phyloP scores from a whole-genome alignment of 768 basidiomycete species.

The Dioszegia aurantiaca region DNA sequence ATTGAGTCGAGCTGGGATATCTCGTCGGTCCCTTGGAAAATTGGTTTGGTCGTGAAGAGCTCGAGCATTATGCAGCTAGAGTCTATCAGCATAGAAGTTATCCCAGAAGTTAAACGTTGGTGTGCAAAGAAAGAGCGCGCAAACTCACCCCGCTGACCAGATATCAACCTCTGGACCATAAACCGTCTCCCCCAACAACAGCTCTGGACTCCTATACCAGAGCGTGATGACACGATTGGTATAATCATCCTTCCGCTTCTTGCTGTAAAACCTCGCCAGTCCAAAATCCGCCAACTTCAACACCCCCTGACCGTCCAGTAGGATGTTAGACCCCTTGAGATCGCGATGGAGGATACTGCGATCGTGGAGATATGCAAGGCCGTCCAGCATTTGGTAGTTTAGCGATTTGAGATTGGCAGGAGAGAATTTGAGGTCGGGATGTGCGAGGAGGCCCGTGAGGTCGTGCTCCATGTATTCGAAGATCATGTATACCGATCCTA shows the following conservation, averaged over 20 bases:
- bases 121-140: background rate
- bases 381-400: constrained; percentile 90
- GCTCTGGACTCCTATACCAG: constrained; percentile 96
- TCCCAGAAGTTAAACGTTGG: no score
- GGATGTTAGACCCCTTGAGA: constrained; percentile 98
- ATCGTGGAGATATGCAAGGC: constrained; percentile 90
- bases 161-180: constrained; percentile 98
- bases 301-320: constrained; percentile 84
- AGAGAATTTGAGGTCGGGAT: constrained; percentile 74
- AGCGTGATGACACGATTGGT: constrained; percentile 99
- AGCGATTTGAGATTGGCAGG: constrained; percentile 91
- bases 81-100: constrained; percentile 5
- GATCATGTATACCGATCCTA: constrained; percentile 97
- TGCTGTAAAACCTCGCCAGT: constrained; percentile 91
- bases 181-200: constrained; percentile 89
- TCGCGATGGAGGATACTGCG: constrained; percentile 96
- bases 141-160: constrained; percentile 93
- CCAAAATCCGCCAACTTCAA: constrained; percentile 97
- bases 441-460: constrained; percentile 87
- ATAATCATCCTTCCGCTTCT: constrained; percentile 83
- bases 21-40: constrained; percentile 98
- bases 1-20: constrained; percentile 94
- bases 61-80: constrained; percentile 99
- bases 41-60: constrained; percentile 86
- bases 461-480: constrained; percentile 99